Conservation (phyloP, 768 basidiomycete genomes). For the Phaeotremella fagi region DNA sequence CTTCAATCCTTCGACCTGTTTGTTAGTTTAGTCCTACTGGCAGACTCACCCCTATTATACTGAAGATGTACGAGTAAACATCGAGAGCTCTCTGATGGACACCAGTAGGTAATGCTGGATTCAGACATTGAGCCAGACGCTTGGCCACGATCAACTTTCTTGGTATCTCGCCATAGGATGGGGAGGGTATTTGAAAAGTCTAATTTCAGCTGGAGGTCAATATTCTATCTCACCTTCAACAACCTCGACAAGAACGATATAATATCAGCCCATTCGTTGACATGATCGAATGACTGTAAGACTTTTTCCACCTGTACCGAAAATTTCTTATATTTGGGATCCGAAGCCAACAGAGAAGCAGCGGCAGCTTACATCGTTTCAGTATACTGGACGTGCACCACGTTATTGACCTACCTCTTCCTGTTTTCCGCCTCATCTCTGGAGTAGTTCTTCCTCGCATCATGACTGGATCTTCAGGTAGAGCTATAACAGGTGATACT, state of each 20-base stretch:
- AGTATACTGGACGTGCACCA: not conserved
- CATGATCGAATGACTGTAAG: conserved; percentile 85
- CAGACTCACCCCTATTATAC: conserved; percentile 73
- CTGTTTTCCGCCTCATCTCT: conserved; percentile 29
- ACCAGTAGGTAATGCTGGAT: conserved; percentile 93
- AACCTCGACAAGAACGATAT: conserved; percentile 93
- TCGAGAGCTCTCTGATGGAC: conserved; percentile 95
- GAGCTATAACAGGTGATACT: conserved; percentile 8
- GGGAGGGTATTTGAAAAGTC: conserved; percentile 81
- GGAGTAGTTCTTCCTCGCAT: conserved; percentile 35
- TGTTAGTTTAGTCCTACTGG: not conserved
- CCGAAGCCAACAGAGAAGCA: conserved; percentile 47
- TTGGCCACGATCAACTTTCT: conserved; percentile 91
- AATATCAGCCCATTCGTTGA: conserved; percentile 99
- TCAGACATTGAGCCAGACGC: conserved; percentile 89
- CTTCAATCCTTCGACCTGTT: conserved; percentile 75
- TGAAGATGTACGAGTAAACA: conserved; percentile 86
- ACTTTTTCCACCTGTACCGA: conserved; percentile 86
- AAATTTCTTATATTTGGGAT: conserved; percentile 94
- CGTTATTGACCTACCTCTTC: conserved; percentile 27
- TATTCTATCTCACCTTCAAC: conserved; percentile 62
- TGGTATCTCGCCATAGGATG: conserved; percentile 93
- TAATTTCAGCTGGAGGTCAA: conserved; percentile 50
- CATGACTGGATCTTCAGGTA: conserved; percentile 13
- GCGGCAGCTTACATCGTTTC: conserved; percentile 23